These are phyloP conservation scores for Salix udensis DNA, from an alignment of 345 rosid genomes.

Conservation along the genomic window DNA sequence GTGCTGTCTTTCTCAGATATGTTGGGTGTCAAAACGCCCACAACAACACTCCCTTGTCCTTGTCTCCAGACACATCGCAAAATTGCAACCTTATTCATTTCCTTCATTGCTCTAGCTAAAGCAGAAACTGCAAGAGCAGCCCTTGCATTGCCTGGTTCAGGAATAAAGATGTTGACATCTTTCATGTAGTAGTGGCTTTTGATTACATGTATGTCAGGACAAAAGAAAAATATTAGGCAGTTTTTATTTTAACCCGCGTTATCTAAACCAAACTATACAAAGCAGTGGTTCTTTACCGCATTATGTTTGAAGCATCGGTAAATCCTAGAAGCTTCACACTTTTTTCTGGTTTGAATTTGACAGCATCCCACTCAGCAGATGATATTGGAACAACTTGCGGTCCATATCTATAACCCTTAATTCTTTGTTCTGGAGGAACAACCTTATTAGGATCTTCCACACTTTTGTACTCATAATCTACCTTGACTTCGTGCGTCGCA, in stretches of 20 bases:
- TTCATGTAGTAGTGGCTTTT: conserved; percentile 88
- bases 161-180: conserved; percentile 75
- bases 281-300: conserved; percentile 44
- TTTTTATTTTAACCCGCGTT: conserved; percentile 12
- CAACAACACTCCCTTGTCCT: conserved; percentile 63
- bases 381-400: conserved; percentile 94
- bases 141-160: conserved; percentile 70
- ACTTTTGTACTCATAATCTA: conserved; percentile 72
- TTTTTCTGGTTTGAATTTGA: conserved; percentile 86
- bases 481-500: conserved; percentile 86
- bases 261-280: not conserved
- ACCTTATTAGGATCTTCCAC: conserved; percentile 47
- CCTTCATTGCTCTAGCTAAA: conserved; percentile 80
- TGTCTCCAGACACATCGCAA: conserved; percentile 96
- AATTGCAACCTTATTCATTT: conserved; percentile 71
- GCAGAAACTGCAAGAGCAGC: conserved; percentile 73
- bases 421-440: conserved; percentile 90
- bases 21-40: conserved; percentile 82
- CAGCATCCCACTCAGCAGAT: conserved; percentile 62
- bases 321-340: conserved; percentile 90
- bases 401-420: conserved; percentile 89
- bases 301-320: conserved; percentile 62
- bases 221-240: not conserved
- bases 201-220: conserved; percentile 20
- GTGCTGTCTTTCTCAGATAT: conserved; percentile 56